phyloP scores from a whole-genome alignment of 345 rosid species.

The Brassica juncea region DNA sequence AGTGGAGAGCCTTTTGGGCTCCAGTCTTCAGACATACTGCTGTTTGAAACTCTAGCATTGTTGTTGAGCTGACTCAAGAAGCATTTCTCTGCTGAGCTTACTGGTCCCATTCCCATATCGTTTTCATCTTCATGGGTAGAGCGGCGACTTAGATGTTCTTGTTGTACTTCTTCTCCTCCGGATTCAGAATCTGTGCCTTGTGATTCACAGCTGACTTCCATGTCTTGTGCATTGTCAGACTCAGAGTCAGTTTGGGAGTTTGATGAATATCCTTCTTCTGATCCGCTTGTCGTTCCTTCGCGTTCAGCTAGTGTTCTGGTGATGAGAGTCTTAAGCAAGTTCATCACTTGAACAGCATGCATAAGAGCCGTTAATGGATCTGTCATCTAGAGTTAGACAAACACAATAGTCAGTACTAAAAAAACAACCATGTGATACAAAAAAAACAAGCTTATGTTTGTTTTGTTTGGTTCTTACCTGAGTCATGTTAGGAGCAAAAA shows the following conservation, averaged over 20 bases:
- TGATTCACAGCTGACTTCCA: constrained; percentile 75
- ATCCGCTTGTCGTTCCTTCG: constrained; percentile 59
- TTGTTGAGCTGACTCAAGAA: constrained; percentile 61
- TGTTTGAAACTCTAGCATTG: constrained; percentile 38
- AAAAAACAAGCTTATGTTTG: not conserved
- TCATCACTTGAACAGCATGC: constrained; percentile 99
- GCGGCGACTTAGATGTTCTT: constrained; percentile 28
- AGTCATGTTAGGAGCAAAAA: constrained; percentile 95
- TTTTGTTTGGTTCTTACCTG: constrained; percentile 50
- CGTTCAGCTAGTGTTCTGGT: constrained; percentile 62
- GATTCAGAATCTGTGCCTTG: constrained; percentile 58
- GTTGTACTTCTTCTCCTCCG: constrained; percentile 35
- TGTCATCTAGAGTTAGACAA: constrained; percentile 55
- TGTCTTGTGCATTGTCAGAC: constrained; percentile 72
- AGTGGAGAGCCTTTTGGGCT: constrained; percentile 32
- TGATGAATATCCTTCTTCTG: constrained; percentile 57
- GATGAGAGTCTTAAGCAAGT: constrained; percentile 86
- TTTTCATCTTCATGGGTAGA: constrained; percentile 36
- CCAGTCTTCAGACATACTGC: constrained; percentile 33
- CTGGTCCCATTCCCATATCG: constrained; percentile 50
- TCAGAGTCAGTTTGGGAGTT: constrained; percentile 59
- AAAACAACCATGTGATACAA: not conserved
- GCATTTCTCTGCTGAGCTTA: constrained; percentile 62
- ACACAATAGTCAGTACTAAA: constrained; percentile 9
- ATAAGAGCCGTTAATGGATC: constrained; percentile 93